phyloP scores from a whole-genome alignment of 2,329 filamentous ascomycete species.

The Neopestalotiopsis clavispora region DNA sequence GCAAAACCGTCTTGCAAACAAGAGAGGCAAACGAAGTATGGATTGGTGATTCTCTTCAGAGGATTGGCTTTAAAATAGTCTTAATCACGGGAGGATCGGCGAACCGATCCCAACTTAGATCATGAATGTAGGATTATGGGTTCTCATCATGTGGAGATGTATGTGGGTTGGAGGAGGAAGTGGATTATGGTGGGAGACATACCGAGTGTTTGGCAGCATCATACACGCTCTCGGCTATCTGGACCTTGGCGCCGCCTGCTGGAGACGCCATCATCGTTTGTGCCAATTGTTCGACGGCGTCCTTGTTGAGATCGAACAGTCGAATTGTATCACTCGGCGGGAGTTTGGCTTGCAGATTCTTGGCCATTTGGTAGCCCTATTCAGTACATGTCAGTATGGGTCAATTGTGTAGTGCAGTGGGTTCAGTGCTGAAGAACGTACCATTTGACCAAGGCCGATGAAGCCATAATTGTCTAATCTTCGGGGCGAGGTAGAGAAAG shows the following conservation, averaged over 20 bases:
- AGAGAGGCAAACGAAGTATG: slow-evolving; percentile 15
- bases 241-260: slow-evolving; percentile 50
- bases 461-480: slow-evolving; percentile 62
- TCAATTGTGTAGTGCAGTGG: neutral
- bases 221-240: slow-evolving; percentile 48
- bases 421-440: slow-evolving; percentile 38
- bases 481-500: slow-evolving; percentile 54
- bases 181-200: slow-evolving; percentile 29
- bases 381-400: slow-evolving; percentile 15
- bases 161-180: neutral
- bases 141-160: slow-evolving; percentile 38
- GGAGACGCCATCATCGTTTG: slow-evolving; percentile 50
- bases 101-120: slow-evolving; percentile 74
- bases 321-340: slow-evolving; percentile 53
- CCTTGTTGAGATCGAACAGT: slow-evolving; percentile 62
- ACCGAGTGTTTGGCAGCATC: slow-evolving; percentile 59
- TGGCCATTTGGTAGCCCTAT: slow-evolving; percentile 67
- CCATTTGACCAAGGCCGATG: slow-evolving; percentile 66
- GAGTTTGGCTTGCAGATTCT: slow-evolving; percentile 64
- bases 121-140: slow-evolving; percentile 55
- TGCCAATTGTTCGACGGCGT: slow-evolving; percentile 51
- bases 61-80: slow-evolving; percentile 72
- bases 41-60: slow-evolving; percentile 55
- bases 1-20: slow-evolving; percentile 20
- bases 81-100: slow-evolving; percentile 67